Conservation (phyloP, 75 land plant genomes). For the Larix kaempferi region DNA sequence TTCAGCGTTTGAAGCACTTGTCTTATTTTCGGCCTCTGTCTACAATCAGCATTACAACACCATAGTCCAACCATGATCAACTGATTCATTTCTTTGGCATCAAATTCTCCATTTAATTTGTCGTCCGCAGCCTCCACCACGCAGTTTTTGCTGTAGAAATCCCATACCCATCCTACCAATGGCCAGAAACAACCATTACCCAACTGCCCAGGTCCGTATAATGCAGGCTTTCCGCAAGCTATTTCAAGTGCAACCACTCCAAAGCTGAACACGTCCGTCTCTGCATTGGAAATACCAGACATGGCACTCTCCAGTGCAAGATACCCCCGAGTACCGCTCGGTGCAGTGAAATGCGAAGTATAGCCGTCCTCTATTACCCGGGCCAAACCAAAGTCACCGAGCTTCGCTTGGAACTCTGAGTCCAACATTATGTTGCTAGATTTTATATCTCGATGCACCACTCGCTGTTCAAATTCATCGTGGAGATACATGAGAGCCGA, state of each 20-base stretch:
- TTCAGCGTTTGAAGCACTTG: background rate
- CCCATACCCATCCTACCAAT: constrained; percentile 17
- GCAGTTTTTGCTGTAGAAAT: constrained; percentile 2
- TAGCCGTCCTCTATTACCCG: constrained; percentile 23
- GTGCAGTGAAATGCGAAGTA: constrained; percentile 22
- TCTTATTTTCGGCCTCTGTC: constrained; percentile 1
- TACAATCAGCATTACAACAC: constrained; percentile 12
- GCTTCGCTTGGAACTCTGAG: constrained; percentile 22
- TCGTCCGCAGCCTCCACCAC: constrained; percentile 7
- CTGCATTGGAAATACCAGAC: constrained; percentile 18
- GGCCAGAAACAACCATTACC: background rate
- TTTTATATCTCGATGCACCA: constrained; percentile 37
- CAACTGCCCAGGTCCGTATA: constrained; percentile 2
- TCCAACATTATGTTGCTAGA: constrained; percentile 32
- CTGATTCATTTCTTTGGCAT: constrained; percentile 17
- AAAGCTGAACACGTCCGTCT: constrained; percentile 41
- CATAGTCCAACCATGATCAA: constrained; percentile 17
- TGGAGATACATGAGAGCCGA: constrained; percentile 13
- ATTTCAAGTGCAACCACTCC: constrained; percentile 36
- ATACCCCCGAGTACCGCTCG: constrained; percentile 33
- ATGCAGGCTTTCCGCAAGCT: constrained; percentile 17
- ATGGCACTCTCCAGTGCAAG: constrained; percentile 38
- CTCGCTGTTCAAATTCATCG: constrained; percentile 23
- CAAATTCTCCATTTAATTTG: constrained; percentile 3
- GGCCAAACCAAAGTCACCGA: constrained; percentile 46